Percentiles rank a stretch among this genome's conserved stretches.
Conservation (phyloP, 1,139 yeast genomes). For the Taphrina communis region DNA sequence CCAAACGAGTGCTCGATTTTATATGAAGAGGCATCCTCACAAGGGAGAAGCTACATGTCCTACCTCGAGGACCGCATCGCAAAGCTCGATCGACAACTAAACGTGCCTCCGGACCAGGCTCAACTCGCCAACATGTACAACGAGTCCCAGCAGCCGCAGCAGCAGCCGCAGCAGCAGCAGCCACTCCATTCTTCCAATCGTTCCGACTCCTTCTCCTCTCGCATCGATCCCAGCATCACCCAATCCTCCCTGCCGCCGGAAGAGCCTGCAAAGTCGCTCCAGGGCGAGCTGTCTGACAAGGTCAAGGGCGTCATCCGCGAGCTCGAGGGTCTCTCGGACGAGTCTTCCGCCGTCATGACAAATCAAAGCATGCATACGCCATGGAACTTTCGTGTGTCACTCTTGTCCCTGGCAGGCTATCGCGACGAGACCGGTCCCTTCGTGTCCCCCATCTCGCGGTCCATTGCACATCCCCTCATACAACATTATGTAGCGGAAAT, state of each 20-base stretch:
- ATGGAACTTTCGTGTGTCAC: slow-evolving; percentile 19
- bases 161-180: too few species aligned
- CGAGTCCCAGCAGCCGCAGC: neutral
- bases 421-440: slow-evolving; percentile 40
- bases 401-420: slow-evolving; percentile 26
- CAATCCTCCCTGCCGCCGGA: slow-evolving; percentile 7
- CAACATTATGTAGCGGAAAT: slow-evolving; percentile 23
- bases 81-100: slow-evolving; percentile 26
- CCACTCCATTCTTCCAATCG: neutral
- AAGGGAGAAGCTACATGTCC: slow-evolving; percentile 38
- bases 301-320: slow-evolving; percentile 14
- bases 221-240: slow-evolving; percentile 3
- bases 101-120: neutral
- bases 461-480: slow-evolving; percentile 23
- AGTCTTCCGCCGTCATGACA: slow-evolving; percentile 21
- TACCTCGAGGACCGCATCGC: slow-evolving; percentile 36
- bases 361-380: slow-evolving; percentile 30
- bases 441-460: slow-evolving; percentile 4
- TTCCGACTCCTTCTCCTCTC: neutral
- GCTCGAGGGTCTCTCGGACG: slow-evolving; percentile 7
- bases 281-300: slow-evolving; percentile 9
- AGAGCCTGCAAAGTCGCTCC: slow-evolving; percentile 5
- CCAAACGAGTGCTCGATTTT: slow-evolving; percentile 37
- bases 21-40: slow-evolving; percentile 36
- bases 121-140: neutral